A percentile compares a stretch with the other conserved stretches of the same genome.
Evolutionary conservation across 441 rosid species (phyloP).

Genomic region (Adansonia grandidieri): DNA sequence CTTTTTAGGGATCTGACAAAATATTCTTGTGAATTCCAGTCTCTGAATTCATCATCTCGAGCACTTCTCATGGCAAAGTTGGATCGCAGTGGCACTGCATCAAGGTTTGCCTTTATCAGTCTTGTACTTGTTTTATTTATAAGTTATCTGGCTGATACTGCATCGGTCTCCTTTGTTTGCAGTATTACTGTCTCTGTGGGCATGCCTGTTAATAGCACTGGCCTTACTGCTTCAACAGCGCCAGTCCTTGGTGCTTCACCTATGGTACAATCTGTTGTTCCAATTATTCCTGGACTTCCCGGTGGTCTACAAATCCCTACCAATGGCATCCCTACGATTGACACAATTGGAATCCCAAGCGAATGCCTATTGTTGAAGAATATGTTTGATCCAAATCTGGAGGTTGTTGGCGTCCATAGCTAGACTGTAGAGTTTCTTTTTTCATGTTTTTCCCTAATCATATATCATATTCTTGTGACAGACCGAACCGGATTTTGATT

Average conservation of each 20-base stretch:
- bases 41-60: slow-evolving; percentile 89
- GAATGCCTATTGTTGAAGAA: slow-evolving; percentile 89
- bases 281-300: slow-evolving; percentile 55
- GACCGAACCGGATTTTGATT: slow-evolving; percentile 83
- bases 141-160: slow-evolving; percentile 22
- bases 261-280: slow-evolving; percentile 47
- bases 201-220: slow-evolving; percentile 46
- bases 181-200: slow-evolving; percentile 49
- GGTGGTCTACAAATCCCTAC: slow-evolving; percentile 55
- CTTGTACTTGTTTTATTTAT: slow-evolving; percentile 13
- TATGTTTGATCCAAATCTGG: slow-evolving; percentile 90
- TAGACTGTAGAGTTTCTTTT: neutral
- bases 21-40: slow-evolving; percentile 48
- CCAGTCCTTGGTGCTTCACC: slow-evolving; percentile 52
- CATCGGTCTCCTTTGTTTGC: slow-evolving; percentile 26
- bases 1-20: slow-evolving; percentile 17
- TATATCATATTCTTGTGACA: slow-evolving; percentile 36
- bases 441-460: neutral
- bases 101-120: slow-evolving; percentile 54
- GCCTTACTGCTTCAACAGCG: slow-evolving; percentile 47
- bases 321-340: slow-evolving; percentile 47
- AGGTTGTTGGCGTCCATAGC: slow-evolving; percentile 58
- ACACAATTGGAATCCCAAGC: slow-evolving; percentile 77
- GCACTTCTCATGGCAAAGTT: slow-evolving; percentile 89
- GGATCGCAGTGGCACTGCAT: slow-evolving; percentile 80